These are phyloP conservation scores for Pseudogymnoascus sp. DNA, from an alignment of 2,329 filamentous ascomycete genomes.

Conservation along the genomic window DNA sequence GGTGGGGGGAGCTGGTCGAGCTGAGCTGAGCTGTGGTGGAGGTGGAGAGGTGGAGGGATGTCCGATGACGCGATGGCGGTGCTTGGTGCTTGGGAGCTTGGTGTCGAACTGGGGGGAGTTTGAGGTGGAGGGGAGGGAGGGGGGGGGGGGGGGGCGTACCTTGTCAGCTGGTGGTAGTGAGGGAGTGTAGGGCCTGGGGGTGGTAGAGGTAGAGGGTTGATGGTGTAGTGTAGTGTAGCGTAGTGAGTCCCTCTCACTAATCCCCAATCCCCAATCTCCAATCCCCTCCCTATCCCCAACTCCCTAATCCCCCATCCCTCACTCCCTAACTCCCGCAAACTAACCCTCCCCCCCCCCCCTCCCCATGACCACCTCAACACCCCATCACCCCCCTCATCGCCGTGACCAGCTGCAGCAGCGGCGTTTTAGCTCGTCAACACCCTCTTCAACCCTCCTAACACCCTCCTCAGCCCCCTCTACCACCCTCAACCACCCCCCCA, in stretches of 20 bases:
- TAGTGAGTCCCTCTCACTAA: not conserved
- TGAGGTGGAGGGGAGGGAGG: not conserved
- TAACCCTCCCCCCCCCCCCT: not conserved
- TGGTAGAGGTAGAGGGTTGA: not conserved
- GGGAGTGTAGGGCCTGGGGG: not conserved
- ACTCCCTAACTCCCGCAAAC: not conserved
- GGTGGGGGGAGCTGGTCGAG: not conserved
- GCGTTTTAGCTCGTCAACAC: not conserved
- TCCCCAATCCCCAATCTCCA: not conserved
- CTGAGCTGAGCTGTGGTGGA: not conserved
- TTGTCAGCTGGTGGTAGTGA: not conserved
- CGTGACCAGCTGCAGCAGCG: not conserved
- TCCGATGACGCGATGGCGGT: not conserved
- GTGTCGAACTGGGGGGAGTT: not conserved
- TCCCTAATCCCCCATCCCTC: not conserved
- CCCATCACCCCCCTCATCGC: not conserved
- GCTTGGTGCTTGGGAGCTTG: not conserved
- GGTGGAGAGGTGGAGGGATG: no score
- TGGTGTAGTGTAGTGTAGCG: not conserved
- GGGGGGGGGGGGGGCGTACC: not conserved
- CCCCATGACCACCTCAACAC: not conserved
- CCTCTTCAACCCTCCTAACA: not conserved
- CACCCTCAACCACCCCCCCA: not conserved
- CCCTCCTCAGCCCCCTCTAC: not conserved
- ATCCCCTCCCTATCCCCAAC: not conserved